Base-by-base conservation (phyloP, 2,329 filamentous ascomycete genomes). In the Alternaria alternata region DNA sequence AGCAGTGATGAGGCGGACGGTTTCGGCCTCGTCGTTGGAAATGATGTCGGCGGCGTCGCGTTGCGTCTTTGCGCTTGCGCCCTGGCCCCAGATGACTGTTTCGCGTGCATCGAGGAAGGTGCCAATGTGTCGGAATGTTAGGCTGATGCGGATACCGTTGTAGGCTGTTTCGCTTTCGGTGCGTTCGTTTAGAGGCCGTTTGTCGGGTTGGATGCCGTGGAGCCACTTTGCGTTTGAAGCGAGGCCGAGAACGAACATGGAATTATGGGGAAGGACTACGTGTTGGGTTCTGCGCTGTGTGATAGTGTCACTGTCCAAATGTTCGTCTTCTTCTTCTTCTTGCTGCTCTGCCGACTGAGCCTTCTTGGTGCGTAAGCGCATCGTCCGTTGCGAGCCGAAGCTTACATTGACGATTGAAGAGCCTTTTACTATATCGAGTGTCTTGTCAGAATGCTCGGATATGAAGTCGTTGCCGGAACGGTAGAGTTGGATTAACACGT, bases 391-490 rank as follows among this genome's bases (percentile, higher is more conserved):
- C 0, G 94, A 94, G 1, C 95, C 95, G n/a, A 98, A 85, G 66
- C 93, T 97, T 51, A 97, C 88, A 73, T 98, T 99, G 66, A 94
- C 93, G 67, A 99, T 96, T 61, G 85, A 94, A 24, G 91, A 95
- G 5, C 85, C 88, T 26, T 86, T 87, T 12, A 88, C 89, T 57
- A 99, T 95, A 75, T 99, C 95, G 24, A 99, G 83, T 0, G 94
- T 97, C 80, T 99, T 99, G 77, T 99, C 95, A 39, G 93, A 96
- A 74, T 99, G 95, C 75, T 99, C 95, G 0, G 92, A 95, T 63
- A 99, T 99, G 75, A 93, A 93, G 79, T 99, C 95, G 48, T 87
- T 88, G 3, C 94, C 92, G 67, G 86, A 86, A n/a, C 95, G 91
- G 74, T 99, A 99, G 59, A 93, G 87, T 74, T 99, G 95, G 46